These are phyloP conservation scores for Crithidia mellificae DNA, from an alignment of 208 protist genomes.

Conservation along the genomic window DNA sequence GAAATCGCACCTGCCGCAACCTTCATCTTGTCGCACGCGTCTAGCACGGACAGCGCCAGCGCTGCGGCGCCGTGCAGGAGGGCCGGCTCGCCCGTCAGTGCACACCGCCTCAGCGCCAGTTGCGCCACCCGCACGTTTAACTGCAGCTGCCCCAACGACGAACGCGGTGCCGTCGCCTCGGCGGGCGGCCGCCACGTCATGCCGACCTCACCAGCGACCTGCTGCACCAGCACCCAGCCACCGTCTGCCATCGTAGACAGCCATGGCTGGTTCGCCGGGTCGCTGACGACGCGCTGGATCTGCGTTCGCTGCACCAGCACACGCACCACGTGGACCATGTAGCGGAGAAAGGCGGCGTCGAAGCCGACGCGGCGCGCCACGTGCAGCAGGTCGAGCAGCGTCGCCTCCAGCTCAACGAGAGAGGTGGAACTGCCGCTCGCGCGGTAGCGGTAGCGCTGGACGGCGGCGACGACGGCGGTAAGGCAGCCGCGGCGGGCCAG, in stretches of 20 bases:
- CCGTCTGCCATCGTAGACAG: slow-evolving; percentile 4
- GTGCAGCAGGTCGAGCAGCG: slow-evolving; percentile 15
- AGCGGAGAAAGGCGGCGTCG: not conserved
- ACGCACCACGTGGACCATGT: slow-evolving; percentile 19
- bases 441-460: slow-evolving; percentile 14
- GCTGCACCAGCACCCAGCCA: slow-evolving; percentile 21
- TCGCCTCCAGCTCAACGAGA: slow-evolving; percentile 8
- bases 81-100: slow-evolving; percentile 14
- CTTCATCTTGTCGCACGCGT: slow-evolving; percentile 2
- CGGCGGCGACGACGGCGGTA: slow-evolving; percentile 1
- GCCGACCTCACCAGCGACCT: slow-evolving; percentile 24
- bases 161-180: not conserved
- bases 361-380: slow-evolving; percentile 12
- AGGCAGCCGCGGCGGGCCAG: slow-evolving; percentile 22
- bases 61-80: slow-evolving; percentile 20
- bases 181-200: slow-evolving; percentile 20
- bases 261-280: slow-evolving; percentile 6
- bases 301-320: slow-evolving; percentile 30
- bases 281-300: slow-evolving; percentile 19
- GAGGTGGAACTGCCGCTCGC: not conserved
- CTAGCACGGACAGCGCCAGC: slow-evolving; percentile 26
- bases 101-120: slow-evolving; percentile 12
- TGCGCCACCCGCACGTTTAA: slow-evolving; percentile 10
- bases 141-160: slow-evolving; percentile 8
- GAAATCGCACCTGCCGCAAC: no score